Percentiles rank a stretch among this genome's conserved stretches.
Evolutionary conservation across 768 basidiomycete genomes (phyloP).

Genomic region (Rhodotorula babjevae): DNA sequence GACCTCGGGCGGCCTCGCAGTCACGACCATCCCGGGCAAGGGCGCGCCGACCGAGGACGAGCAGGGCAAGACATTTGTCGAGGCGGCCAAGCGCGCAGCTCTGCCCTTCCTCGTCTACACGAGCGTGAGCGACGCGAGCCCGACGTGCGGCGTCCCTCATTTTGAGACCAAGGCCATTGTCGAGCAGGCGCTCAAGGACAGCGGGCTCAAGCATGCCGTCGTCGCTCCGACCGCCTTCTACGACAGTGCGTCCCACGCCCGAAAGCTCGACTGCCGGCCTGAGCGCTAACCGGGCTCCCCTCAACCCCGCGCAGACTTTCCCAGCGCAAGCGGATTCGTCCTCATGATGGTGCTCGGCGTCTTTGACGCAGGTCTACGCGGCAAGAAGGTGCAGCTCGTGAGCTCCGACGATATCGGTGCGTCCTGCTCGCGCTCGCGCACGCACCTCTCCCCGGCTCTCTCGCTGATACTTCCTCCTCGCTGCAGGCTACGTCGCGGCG

Average conservation of each 20-base stretch:
- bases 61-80: conserved; percentile 43
- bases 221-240: conserved; percentile 44
- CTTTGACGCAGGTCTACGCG: conserved; percentile 34
- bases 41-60: conserved; percentile 36
- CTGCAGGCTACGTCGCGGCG: conserved; percentile 34
- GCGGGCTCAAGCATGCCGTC: conserved; percentile 40
- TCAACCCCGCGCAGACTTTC: neutral
- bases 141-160: conserved; percentile 42
- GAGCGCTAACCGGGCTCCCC: neutral
- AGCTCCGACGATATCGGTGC: conserved; percentile 42
- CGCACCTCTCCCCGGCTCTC: neutral
- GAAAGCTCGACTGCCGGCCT: no score
- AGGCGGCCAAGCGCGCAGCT: conserved; percentile 38
- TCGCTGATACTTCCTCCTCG: no score
- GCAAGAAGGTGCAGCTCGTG: conserved; percentile 37
- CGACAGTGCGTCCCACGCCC: conserved; percentile 42
- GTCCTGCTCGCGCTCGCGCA: no score
- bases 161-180: conserved; percentile 43
- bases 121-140: conserved; percentile 39
- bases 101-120: conserved; percentile 44
- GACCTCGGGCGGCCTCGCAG: no score
- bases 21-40: conserved; percentile 7
- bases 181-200: conserved; percentile 40
- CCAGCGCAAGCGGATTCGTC: conserved; percentile 9
- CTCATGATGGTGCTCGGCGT: conserved; percentile 38